Percentiles rank a stretch among this genome's conserved stretches.
phyloP scores from a whole-genome alignment of 352 stramenopile species.

The Globisporangium irregulare region DNA sequence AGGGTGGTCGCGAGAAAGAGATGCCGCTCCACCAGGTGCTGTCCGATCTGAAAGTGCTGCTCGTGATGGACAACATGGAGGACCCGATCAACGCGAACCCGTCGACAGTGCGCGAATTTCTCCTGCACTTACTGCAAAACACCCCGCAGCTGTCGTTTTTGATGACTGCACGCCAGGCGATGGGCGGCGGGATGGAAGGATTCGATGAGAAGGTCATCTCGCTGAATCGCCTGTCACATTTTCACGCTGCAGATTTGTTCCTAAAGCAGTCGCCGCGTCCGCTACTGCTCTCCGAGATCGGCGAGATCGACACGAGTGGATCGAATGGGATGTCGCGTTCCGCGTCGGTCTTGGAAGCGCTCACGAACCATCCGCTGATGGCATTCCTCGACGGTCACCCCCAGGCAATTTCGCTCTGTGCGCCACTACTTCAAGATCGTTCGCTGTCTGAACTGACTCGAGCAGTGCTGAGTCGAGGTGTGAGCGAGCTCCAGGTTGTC shows the following conservation, averaged over 20 bases:
- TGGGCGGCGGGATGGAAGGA: constrained; percentile 62
- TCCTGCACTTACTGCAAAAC: constrained; percentile 64
- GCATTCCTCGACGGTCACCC: constrained; percentile 78
- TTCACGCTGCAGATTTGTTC: constrained; percentile 71
- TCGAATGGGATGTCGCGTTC: constrained; percentile 23
- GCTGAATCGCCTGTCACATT: constrained; percentile 67
- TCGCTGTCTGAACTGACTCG: constrained; percentile 75
- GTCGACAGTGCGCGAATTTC: constrained; percentile 48
- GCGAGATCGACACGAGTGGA: constrained; percentile 35
- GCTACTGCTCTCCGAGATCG: constrained; percentile 65
- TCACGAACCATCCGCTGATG: constrained; percentile 72
- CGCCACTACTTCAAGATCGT: constrained; percentile 67
- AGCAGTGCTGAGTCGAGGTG: constrained; percentile 59
- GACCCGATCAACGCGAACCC: constrained; percentile 72
- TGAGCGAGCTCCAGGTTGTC: constrained; percentile 67
- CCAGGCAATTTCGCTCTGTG: constrained; percentile 78
- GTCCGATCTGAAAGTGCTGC: constrained; percentile 50
- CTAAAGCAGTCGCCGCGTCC: constrained; percentile 72
- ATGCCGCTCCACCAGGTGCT: constrained; percentile 56
- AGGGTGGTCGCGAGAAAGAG: constrained; percentile 62
- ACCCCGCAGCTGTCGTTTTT: constrained; percentile 60
- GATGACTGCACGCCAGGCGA: constrained; percentile 70
- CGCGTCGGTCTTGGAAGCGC: constrained; percentile 50
- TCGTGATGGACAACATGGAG: constrained; percentile 85
- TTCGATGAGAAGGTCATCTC: constrained; percentile 84